These are phyloP conservation scores for Suillus placidus DNA, from an alignment of 768 basidiomycete genomes.

Conservation along the genomic window DNA sequence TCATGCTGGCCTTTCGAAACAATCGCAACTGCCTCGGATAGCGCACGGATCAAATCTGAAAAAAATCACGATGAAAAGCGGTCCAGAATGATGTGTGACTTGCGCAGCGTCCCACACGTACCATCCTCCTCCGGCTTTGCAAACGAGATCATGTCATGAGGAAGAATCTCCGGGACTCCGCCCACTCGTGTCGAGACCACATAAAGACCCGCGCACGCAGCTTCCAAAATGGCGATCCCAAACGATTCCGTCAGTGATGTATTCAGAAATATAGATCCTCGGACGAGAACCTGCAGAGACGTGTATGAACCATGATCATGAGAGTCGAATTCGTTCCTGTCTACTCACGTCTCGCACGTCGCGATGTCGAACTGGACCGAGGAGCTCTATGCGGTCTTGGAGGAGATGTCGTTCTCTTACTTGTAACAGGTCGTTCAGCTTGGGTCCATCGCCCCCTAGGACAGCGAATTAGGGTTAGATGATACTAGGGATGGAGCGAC, in stretches of 20 bases:
- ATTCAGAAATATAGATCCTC: slow-evolving; percentile 91
- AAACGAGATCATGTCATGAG: slow-evolving; percentile 93
- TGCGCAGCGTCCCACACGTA: slow-evolving; percentile 35
- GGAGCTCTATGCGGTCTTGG: slow-evolving; percentile 89
- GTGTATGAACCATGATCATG: slow-evolving; percentile 4
- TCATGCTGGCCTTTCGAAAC: slow-evolving; percentile 72
- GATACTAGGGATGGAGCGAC: slow-evolving; percentile 17
- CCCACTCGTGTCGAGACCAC: slow-evolving; percentile 94
- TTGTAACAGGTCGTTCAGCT: slow-evolving; percentile 91
- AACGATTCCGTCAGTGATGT: slow-evolving; percentile 96
- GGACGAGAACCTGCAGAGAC: slow-evolving; percentile 66
- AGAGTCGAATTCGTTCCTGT: neutral
- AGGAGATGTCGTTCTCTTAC: slow-evolving; percentile 91
- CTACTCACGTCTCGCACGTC: slow-evolving; percentile 78
- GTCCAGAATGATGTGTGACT: neutral
- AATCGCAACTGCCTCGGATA: slow-evolving; percentile 77
- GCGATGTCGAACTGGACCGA: slow-evolving; percentile 78
- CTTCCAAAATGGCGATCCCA: slow-evolving; percentile 97
- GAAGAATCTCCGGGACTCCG: slow-evolving; percentile 93
- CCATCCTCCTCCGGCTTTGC: slow-evolving; percentile 94
- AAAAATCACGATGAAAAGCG: neutral
- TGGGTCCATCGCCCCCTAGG: slow-evolving; percentile 93
- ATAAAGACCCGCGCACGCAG: slow-evolving; percentile 91
- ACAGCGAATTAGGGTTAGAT: slow-evolving; percentile 3
- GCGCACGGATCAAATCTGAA: slow-evolving; percentile 81